phyloP scores from a whole-genome alignment of 148 eudicot genomes.

The Pharnaceum exiguum region DNA sequence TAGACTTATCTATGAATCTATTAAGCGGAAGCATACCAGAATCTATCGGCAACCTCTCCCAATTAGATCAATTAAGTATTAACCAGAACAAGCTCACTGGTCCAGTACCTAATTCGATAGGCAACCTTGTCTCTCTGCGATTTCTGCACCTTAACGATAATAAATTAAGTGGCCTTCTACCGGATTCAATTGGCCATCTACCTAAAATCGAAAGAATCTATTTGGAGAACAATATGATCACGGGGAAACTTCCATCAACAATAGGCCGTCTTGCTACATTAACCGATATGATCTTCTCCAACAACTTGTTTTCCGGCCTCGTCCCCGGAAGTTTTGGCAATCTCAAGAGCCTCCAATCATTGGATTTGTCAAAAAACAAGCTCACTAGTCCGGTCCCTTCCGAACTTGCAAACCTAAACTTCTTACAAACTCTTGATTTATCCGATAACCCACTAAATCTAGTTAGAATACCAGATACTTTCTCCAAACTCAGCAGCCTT shows the following conservation, averaged over 20 bases:
- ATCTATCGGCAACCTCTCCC: conserved; percentile 51
- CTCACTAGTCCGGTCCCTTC: conserved; percentile 46
- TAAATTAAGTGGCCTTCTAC: conserved; percentile 45
- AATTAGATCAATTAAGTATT: conserved; percentile 31
- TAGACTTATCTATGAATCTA: conserved; percentile 59
- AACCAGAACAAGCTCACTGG: conserved; percentile 46
- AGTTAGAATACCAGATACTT: conserved; percentile 41
- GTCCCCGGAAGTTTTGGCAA: conserved; percentile 62
- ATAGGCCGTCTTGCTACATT: conserved; percentile 46
- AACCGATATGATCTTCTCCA: conserved; percentile 38
- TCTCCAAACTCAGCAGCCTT: conserved; percentile 27
- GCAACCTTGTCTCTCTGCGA: conserved; percentile 38
- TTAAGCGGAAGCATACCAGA: conserved; percentile 48
- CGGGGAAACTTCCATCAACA: conserved; percentile 52
- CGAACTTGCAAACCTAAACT: conserved; percentile 35
- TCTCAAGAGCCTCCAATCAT: conserved; percentile 33
- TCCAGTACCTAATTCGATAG: conserved; percentile 48
- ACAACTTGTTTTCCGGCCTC: conserved; percentile 49
- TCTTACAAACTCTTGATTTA: conserved; percentile 41
- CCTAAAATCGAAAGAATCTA: conserved; percentile 38
- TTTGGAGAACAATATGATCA: conserved; percentile 53
- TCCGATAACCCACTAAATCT: conserved; percentile 61
- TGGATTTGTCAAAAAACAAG: conserved; percentile 60
- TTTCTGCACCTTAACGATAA: conserved; percentile 40
- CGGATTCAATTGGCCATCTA: conserved; percentile 48